phyloP scores from a whole-genome alignment of 371 early-diverging fungal species.

The Lichtheimia corymbifera region DNA sequence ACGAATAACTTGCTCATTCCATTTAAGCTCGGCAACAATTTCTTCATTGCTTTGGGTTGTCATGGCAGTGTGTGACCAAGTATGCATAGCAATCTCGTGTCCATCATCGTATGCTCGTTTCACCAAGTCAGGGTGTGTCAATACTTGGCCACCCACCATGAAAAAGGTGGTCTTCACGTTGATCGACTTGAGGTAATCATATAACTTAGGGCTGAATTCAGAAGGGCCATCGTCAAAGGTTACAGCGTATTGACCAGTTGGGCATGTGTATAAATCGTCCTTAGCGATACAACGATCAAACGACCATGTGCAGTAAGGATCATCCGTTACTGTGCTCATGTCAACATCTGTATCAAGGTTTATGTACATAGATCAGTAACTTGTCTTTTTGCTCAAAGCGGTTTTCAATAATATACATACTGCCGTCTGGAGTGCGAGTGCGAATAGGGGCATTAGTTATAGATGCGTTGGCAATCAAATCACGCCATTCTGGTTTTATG shows the following conservation, averaged over 20 bases:
- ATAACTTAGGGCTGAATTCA: slow-evolving; percentile 40
- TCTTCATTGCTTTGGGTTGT: slow-evolving; percentile 61
- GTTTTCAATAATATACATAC: not conserved
- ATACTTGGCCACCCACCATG: slow-evolving; percentile 59
- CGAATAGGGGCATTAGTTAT: slow-evolving; percentile 39
- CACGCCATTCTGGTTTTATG: slow-evolving; percentile 48
- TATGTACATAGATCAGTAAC: slow-evolving; percentile 26
- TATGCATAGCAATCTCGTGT: slow-evolving; percentile 54
- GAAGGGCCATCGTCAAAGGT: slow-evolving; percentile 69
- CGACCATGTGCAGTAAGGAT: slow-evolving; percentile 56
- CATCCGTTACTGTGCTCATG: slow-evolving; percentile 10
- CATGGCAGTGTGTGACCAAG: slow-evolving; percentile 61
- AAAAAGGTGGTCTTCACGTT: slow-evolving; percentile 66
- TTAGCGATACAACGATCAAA: slow-evolving; percentile 44
- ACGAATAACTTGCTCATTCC: slow-evolving; percentile 60
- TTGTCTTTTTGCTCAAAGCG: slow-evolving; percentile 10
- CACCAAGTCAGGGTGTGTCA: slow-evolving; percentile 50
- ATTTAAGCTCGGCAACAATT: slow-evolving; percentile 66
- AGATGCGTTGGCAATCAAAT: slow-evolving; percentile 30
- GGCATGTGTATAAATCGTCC: slow-evolving; percentile 48
- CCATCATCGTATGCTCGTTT: slow-evolving; percentile 52
- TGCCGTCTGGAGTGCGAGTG: slow-evolving; percentile 16
- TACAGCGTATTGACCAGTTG: slow-evolving; percentile 49
- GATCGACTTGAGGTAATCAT: slow-evolving; percentile 50
- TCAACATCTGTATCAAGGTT: not conserved